These are phyloP conservation scores for Talaromyces sp. DNA, from an alignment of 2,329 filamentous ascomycete species.

Conservation along the genomic window DNA sequence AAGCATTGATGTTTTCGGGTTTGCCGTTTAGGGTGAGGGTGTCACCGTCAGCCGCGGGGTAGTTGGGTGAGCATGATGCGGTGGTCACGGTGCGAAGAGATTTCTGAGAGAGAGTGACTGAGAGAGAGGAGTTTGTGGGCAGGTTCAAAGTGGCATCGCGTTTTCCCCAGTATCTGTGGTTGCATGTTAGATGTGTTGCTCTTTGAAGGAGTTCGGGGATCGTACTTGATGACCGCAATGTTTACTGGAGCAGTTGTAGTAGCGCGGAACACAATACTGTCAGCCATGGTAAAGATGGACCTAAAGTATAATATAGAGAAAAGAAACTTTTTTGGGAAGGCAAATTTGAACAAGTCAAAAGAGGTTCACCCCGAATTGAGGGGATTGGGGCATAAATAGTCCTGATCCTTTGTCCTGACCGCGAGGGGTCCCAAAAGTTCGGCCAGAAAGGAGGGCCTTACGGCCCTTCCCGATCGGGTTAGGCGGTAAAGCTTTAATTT, in stretches of 20 bases:
- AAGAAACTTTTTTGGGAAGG: background rate
- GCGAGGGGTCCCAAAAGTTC: background rate
- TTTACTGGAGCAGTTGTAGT: slow-evolving; percentile 97
- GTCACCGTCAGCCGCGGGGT: slow-evolving; percentile 54
- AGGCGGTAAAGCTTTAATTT: slow-evolving; percentile 4
- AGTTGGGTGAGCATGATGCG: slow-evolving; percentile 77
- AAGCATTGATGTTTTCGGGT: slow-evolving; percentile 72
- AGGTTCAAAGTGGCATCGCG: slow-evolving; percentile 90
- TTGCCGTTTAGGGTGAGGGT: slow-evolving; percentile 80
- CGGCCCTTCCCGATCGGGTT: background rate
- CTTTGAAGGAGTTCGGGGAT: slow-evolving; percentile 18
- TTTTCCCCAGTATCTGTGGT: slow-evolving; percentile 86
- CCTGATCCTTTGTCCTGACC: background rate
- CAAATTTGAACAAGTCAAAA: background rate
- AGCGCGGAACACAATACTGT: slow-evolving; percentile 68
- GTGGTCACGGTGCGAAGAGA: slow-evolving; percentile 95
- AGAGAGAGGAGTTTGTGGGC: slow-evolving; percentile 95
- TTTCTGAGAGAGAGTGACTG: slow-evolving; percentile 88
- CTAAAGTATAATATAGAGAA: background rate
- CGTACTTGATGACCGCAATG: slow-evolving; percentile 93
- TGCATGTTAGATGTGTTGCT: slow-evolving; percentile 1
- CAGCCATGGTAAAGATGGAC: slow-evolving; percentile 29
- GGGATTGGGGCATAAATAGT: background rate
- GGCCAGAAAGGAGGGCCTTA: background rate
- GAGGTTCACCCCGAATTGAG: background rate